Evolutionary conservation across 495 filamentous ascomycete genomes (phyloP).

Genomic region (Penicillium pancosmium): DNA sequence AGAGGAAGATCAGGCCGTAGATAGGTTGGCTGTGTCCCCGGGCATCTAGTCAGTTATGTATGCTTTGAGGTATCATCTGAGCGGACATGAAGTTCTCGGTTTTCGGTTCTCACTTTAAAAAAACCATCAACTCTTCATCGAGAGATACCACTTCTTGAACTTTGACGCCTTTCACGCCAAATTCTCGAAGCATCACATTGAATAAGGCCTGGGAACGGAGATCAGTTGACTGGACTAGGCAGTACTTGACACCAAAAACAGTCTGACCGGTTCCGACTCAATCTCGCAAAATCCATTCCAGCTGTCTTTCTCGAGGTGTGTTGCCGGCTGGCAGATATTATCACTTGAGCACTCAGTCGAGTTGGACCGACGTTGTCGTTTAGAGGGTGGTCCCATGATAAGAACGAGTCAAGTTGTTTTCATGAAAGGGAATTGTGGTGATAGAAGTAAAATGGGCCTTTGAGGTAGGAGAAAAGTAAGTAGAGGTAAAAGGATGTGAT

Average conservation of each 20-base stretch:
- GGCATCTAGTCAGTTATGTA: conserved; percentile 11
- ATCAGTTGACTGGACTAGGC: neutral
- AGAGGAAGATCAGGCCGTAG: conserved; percentile 83
- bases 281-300: conserved; percentile 88
- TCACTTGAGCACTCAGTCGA: conserved; percentile 18
- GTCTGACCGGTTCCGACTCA: conserved; percentile 83
- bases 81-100: neutral
- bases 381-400: conserved; percentile 39
- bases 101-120: conserved; percentile 57
- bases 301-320: conserved; percentile 40
- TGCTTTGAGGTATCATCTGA: neutral
- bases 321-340: conserved; percentile 42
- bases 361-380: conserved; percentile 36
- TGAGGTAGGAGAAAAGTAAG: neutral
- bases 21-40: conserved; percentile 60
- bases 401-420: neutral
- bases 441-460: neutral
- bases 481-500: neutral
- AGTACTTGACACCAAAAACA: neutral
- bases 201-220: conserved; percentile 65
- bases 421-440: neutral
- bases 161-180: conserved; percentile 73
- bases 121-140: conserved; percentile 67
- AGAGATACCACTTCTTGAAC: conserved; percentile 79
- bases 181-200: conserved; percentile 76